Evolutionary conservation across 2,329 filamentous ascomycete genomes (phyloP).

Genomic region (Alternaria sp.): DNA sequence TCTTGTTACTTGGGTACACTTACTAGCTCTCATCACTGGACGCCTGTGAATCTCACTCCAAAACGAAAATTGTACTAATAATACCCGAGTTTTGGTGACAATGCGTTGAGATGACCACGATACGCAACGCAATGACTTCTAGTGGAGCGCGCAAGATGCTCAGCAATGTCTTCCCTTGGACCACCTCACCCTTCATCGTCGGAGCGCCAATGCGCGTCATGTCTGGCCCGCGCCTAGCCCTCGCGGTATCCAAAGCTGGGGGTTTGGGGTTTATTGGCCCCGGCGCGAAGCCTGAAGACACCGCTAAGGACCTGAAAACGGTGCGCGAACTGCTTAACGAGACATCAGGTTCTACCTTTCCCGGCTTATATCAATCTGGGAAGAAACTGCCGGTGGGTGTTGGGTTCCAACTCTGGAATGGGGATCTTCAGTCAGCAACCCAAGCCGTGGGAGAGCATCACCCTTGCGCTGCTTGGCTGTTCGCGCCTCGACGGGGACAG

Average conservation of each 20-base stretch:
- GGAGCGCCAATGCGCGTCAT: constrained; percentile 73
- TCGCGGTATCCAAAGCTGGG: constrained; percentile 64
- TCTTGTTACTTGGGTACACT: no score
- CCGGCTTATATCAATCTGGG: constrained; percentile 13
- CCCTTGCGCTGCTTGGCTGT: constrained; percentile 70
- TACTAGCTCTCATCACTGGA: neutral
- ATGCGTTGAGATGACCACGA: constrained; percentile 5
- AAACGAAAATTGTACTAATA: neutral
- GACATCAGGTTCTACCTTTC: neutral
- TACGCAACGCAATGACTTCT: constrained; percentile 7
- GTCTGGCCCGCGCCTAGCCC: constrained; percentile 62
- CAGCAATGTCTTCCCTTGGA: constrained; percentile 58
- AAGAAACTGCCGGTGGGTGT: constrained; percentile 61
- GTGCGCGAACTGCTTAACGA: constrained; percentile 12
- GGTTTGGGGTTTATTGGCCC: constrained; percentile 53
- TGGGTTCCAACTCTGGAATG: constrained; percentile 66
- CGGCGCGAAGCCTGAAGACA: constrained; percentile 48
- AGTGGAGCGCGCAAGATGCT: neutral
- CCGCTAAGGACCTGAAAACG: constrained; percentile 26
- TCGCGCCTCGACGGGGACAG: constrained; percentile 60
- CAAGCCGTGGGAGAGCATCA: constrained; percentile 62
- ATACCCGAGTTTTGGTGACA: neutral
- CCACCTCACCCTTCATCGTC: constrained; percentile 62
- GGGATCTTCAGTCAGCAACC: constrained; percentile 56
- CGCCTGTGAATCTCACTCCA: neutral